phyloP scores from a whole-genome alignment of 768 basidiomycete species.

The Suillus sp. region DNA sequence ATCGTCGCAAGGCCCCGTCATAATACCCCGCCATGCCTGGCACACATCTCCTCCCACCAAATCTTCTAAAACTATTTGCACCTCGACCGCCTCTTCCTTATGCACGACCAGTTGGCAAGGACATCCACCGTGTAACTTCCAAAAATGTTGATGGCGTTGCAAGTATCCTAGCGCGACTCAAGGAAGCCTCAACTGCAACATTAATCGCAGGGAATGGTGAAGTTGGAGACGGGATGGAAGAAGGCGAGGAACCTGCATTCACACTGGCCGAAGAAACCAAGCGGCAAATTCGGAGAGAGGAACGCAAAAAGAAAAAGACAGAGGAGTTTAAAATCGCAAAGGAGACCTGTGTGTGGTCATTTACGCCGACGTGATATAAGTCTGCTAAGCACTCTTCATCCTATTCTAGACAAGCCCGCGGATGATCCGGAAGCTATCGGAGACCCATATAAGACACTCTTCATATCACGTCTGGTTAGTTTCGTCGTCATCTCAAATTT shows the following conservation, averaged over 20 bases:
- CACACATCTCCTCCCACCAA: slow-evolving; percentile 90
- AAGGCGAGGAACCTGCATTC: slow-evolving; percentile 79
- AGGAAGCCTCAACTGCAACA: slow-evolving; percentile 74
- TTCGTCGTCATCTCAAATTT: slow-evolving; percentile 9
- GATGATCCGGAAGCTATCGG: slow-evolving; percentile 91
- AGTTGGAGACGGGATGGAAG: slow-evolving; percentile 70
- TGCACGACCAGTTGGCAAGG: slow-evolving; percentile 79
- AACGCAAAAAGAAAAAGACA: slow-evolving; percentile 71
- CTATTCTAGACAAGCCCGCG: slow-evolving; percentile 80
- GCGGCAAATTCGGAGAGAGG: slow-evolving; percentile 75
- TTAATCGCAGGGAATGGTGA: slow-evolving; percentile 52
- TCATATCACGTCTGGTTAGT: slow-evolving; percentile 87
- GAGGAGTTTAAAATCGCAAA: slow-evolving; percentile 81
- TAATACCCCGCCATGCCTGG: slow-evolving; percentile 46
- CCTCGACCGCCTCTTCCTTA: slow-evolving; percentile 91
- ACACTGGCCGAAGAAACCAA: slow-evolving; percentile 85
- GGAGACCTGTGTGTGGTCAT: slow-evolving; percentile 72
- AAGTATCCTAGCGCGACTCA: slow-evolving; percentile 66
- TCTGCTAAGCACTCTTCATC: slow-evolving; percentile 16
- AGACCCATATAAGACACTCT: slow-evolving; percentile 98
- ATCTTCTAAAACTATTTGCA: slow-evolving; percentile 94
- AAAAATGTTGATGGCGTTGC: slow-evolving; percentile 83
- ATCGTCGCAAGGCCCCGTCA: not conserved
- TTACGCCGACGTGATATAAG: slow-evolving; percentile 3
- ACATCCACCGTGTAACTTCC: slow-evolving; percentile 69